These are phyloP conservation scores for Solanum hybrid DNA, from an alignment of 305 asterid genomes.

Conservation along the genomic window DNA sequence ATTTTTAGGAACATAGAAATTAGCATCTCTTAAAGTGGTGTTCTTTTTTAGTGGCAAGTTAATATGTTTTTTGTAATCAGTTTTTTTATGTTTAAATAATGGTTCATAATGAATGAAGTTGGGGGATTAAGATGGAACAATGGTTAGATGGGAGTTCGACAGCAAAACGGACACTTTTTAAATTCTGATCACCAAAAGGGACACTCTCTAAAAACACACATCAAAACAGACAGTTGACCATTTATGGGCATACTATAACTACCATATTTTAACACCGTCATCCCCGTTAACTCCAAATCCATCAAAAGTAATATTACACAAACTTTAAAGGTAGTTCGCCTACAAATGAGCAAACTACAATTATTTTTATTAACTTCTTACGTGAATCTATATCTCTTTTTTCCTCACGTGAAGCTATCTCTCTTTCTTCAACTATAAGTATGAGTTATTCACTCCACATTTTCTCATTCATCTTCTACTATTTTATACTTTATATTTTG, in stretches of 20 bases:
- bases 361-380: too few species aligned
- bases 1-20: not conserved
- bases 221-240: not conserved
- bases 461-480: not conserved
- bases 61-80: not conserved
- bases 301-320: not conserved
- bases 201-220: not conserved
- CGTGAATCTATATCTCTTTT: not conserved
- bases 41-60: not conserved
- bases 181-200: not conserved
- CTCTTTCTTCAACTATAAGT: not conserved
- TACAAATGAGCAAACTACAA: not conserved
- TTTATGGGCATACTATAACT: not conserved
- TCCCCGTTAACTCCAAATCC: not conserved
- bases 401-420: not conserved
- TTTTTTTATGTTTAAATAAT: not conserved
- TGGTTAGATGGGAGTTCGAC: not conserved
- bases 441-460: not conserved
- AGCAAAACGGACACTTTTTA: not conserved
- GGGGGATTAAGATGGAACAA: not conserved
- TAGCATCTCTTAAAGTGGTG: not conserved
- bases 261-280: not conserved
- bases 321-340: not conserved
- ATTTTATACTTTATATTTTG: too few species aligned
- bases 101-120: not conserved